A percentile compares a stretch with the other conserved stretches of the same genome.
These are phyloP conservation scores for Termitomyces sp. DNA, from an alignment of 768 basidiomycete genomes.

Conservation along the genomic window DNA sequence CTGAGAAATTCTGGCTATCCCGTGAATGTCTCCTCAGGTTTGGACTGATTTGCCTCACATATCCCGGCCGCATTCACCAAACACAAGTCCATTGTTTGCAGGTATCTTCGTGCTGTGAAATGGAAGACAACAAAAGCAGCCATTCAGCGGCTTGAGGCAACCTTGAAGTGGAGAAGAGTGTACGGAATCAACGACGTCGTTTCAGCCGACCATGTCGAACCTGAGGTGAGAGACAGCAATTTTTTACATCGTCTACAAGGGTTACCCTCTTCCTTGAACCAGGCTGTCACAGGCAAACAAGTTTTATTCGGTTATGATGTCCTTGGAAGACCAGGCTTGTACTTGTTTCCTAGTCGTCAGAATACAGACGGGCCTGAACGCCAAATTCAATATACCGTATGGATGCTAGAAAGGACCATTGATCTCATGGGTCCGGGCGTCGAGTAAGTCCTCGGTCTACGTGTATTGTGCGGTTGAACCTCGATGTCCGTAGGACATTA, in stretches of 20 bases:
- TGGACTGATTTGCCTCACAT: background rate
- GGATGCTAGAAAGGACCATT: constrained; percentile 69
- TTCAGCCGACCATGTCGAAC: constrained; percentile 58
- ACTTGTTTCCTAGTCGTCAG: constrained; percentile 66
- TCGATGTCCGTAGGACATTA: constrained; percentile 40
- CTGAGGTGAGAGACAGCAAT: constrained; percentile 48
- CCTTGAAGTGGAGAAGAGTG: constrained; percentile 76
- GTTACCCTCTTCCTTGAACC: background rate
- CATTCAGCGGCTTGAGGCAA: constrained; percentile 63
- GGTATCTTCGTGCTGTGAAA: constrained; percentile 75
- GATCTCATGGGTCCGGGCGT: constrained; percentile 80
- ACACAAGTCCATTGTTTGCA: constrained; percentile 15
- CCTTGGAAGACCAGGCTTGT: constrained; percentile 57
- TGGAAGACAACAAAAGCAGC: constrained; percentile 56
- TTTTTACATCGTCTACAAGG: background rate
- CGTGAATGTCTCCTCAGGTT: constrained; percentile 70
- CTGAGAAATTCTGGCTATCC: constrained; percentile 78
- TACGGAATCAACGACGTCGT: constrained; percentile 65
- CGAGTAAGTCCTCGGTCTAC: constrained; percentile 45
- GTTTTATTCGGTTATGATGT: constrained; percentile 73
- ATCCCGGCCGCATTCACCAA: background rate
- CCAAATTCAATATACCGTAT: constrained; percentile 71
- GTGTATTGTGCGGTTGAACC: background rate
- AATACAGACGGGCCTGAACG: constrained; percentile 66
- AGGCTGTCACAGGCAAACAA: constrained; percentile 82